Evolutionary conservation across 257 asterid genomes (phyloP), one percentile per base, ranked within the genome.

Genomic region (Jaltomata sinuosa): DNA sequence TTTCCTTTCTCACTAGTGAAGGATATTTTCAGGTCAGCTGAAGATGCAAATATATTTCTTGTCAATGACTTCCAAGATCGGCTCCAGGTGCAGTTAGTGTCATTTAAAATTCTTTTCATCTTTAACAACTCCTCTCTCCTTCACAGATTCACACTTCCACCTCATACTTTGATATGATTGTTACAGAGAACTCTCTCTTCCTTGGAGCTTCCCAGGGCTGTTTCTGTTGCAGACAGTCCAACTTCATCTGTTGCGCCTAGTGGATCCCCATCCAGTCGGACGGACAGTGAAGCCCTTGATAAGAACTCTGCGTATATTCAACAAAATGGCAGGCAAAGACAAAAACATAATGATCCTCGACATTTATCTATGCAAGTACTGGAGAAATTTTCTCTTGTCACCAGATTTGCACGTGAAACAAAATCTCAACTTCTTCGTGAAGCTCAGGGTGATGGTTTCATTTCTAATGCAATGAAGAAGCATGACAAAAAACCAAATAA

Each of bases 381-480:
- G 90, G 99, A 97, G 90, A 97, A 95, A 90, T 97, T 95, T 85
- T 97, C 99, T 36, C 97, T 95, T 83, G 99, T 95, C 83, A 97
- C 99, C 53, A 88, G 96, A 88, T 93, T 97, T 91, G 99, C 99
- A 80, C 99, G 99, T 83, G 99, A 97, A 94, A 92, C 99, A 81
- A 97, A 98, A 87, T 95, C 98, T 82, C 99, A 97, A 89, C 90
- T 97, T 79, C 95, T 95, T 83, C 93, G 98, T 85, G 99, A 97
- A 64, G 87, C 89, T 88, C 89, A 84, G 40, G 71, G 86, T 88
- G 97, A 95, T 89, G 89, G 90, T 83, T 92, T 88, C 86, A 29
- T 89, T 82, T 87, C 93, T 84, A 91, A 88, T 84, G 95, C 90
- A 53, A 92, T 86, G 87, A 91, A 85, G 89, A 94, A 90, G 85